These are phyloP conservation scores for Cicer yamashitae DNA, from an alignment of 306 rosid genomes.

Conservation along the genomic window DNA sequence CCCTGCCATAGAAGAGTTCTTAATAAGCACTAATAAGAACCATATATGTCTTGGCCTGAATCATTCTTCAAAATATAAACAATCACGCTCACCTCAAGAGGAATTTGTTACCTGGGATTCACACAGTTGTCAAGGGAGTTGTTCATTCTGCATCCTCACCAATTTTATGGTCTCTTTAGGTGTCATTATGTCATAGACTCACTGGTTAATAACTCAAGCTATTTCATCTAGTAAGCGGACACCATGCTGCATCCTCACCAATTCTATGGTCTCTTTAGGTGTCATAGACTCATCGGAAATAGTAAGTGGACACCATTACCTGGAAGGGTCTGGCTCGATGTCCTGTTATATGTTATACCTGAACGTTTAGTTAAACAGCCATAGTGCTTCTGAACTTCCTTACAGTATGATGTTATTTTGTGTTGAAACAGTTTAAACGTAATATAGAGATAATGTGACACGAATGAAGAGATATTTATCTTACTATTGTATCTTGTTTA, in stretches of 20 bases:
- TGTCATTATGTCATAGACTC: not conserved
- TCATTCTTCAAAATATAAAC: conserved; percentile 30
- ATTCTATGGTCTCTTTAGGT: conserved; percentile 6
- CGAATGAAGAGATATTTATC: conserved; percentile 30
- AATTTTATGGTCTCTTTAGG: conserved; percentile 13
- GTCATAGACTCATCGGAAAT: not conserved
- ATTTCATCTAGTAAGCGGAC: conserved; percentile 16
- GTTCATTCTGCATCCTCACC: conserved; percentile 23
- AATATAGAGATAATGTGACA: conserved; percentile 19
- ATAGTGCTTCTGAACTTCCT: conserved; percentile 34
- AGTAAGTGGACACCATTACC: conserved; percentile 16
- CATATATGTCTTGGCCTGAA: conserved; percentile 16
- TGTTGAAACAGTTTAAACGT: conserved; percentile 24
- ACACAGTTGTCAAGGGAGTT: conserved; percentile 19
- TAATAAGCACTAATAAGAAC: conserved; percentile 22
- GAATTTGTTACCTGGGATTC: conserved; percentile 6
- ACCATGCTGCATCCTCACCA: conserved; percentile 31
- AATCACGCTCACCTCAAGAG: conserved; percentile 16
- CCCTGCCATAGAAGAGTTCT: conserved; percentile 30
- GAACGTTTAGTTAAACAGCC: conserved; percentile 11
- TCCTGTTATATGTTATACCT: conserved; percentile 18
- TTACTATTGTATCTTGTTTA: conserved; percentile 47
- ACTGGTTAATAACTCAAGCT: not conserved
- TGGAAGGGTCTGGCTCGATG: conserved; percentile 13
- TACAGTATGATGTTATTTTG: conserved; percentile 24